Conservation (phyloP, 768 basidiomycete genomes). For the Cubamyces lactineus region DNA sequence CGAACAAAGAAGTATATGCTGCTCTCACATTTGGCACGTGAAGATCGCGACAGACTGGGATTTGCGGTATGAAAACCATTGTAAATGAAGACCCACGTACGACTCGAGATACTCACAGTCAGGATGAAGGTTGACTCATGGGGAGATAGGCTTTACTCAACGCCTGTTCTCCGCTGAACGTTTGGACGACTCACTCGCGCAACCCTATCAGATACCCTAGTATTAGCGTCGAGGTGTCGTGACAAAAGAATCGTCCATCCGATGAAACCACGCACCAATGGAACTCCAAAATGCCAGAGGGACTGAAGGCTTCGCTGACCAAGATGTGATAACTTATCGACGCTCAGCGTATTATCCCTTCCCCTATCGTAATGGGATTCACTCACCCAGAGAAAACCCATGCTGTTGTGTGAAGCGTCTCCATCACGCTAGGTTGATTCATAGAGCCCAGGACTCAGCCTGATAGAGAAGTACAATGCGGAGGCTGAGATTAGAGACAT, state of each 20-base stretch:
- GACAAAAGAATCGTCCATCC: too few relatives aligned
- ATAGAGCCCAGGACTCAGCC: too few relatives aligned
- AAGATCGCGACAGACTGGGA: background rate
- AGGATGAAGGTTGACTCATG: background rate
- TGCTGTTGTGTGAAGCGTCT: background rate
- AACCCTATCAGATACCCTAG: background rate
- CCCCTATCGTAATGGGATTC: too few relatives aligned
- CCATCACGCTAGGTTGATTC: background rate
- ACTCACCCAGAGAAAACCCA: constrained; percentile 5
- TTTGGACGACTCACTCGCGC: background rate
- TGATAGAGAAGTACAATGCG: too few relatives aligned
- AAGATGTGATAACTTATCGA: background rate
- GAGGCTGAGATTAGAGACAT: too few relatives aligned
- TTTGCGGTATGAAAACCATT: background rate
- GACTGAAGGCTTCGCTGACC: constrained; percentile 1
- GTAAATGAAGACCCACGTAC: background rate
- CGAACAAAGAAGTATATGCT: too few relatives aligned
- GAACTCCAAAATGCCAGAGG: background rate
- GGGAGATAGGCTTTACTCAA: background rate
- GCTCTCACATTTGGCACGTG: background rate
- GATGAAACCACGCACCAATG: constrained; percentile 9
- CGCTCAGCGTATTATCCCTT: background rate
- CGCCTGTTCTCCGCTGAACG: background rate
- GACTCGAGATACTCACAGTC: background rate
- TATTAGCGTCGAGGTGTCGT: background rate